Conservation (phyloP, 139 green algal genomes). For the Volvox reticuliferus region DNA sequence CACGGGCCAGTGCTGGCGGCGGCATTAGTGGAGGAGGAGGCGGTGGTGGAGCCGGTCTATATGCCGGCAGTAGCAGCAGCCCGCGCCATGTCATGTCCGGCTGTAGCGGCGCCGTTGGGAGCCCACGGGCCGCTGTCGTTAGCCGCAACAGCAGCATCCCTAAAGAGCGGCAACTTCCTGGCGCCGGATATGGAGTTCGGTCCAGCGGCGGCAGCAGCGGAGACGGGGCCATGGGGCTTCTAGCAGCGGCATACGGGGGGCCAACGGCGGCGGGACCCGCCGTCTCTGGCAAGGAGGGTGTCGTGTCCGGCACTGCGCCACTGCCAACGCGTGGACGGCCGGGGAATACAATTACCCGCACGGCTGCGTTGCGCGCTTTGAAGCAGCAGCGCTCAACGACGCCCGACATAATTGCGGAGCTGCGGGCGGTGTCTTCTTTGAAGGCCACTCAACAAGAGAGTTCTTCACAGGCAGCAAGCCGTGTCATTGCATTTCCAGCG, state of each 20-base stretch:
- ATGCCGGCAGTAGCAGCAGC: no score
- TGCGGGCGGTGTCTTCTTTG: not conserved
- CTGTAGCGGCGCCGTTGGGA: not conserved
- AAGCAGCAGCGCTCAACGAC: conserved; percentile 49
- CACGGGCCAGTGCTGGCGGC: not conserved
- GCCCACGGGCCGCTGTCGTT: not conserved
- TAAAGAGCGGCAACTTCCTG: not conserved
- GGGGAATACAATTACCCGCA: conserved; percentile 27
- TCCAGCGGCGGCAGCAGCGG: not conserved
- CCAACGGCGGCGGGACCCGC: no score
- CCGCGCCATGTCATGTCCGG: not conserved
- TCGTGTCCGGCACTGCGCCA: not conserved
- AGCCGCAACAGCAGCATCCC: conserved; percentile 12
- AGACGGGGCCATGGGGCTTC: not conserved
- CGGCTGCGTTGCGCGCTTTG: conserved; percentile 8
- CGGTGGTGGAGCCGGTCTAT: not conserved
- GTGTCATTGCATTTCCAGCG: no score
- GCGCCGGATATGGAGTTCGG: not conserved
- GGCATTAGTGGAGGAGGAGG: not conserved
- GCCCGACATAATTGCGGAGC: conserved; percentile 26
- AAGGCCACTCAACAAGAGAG: not conserved
- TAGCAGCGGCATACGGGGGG: not conserved
- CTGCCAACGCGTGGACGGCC: not conserved
- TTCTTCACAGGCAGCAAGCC: not conserved
- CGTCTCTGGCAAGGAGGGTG: not conserved